Conservation (phyloP, 164 flowering plant genomes). For the Stephania cephalantha region DNA sequence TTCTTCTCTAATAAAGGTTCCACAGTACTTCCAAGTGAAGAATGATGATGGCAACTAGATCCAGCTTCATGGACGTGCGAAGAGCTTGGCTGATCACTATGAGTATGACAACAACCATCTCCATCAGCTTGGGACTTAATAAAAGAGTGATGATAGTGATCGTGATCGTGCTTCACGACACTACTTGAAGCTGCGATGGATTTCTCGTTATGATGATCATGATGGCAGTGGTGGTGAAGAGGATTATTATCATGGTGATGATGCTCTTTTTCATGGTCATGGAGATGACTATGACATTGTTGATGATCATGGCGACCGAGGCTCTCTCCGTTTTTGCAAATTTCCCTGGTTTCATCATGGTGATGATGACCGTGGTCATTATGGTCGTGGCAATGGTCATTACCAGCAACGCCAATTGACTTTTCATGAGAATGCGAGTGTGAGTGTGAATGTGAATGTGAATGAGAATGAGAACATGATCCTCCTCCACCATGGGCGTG, state of each 20-base stretch:
- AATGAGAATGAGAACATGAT: slow-evolving; percentile 64
- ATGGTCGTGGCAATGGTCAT: slow-evolving; percentile 10
- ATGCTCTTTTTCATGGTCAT: slow-evolving; percentile 17
- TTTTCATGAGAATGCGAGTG: slow-evolving; percentile 28
- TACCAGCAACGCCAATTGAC: slow-evolving; percentile 15
- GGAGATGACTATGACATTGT: slow-evolving; percentile 14
- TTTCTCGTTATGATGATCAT: slow-evolving; percentile 5
- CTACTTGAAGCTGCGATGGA: slow-evolving; percentile 10
- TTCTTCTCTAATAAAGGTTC: slow-evolving; percentile 16
- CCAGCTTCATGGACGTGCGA: slow-evolving; percentile 7
- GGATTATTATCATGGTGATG: slow-evolving; percentile 21
- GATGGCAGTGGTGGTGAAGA: slow-evolving; percentile 19
- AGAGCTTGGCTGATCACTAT: slow-evolving; percentile 7
- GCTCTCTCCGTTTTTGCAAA: background rate
- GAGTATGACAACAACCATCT: slow-evolving; percentile 8
- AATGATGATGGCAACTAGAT: slow-evolving; percentile 14
- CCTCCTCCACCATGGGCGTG: slow-evolving; percentile 94
- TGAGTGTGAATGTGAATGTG: slow-evolving; percentile 30
- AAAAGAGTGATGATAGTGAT: slow-evolving; percentile 14
- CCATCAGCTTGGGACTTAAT: slow-evolving; percentile 13
- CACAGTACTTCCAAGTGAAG: slow-evolving; percentile 1
- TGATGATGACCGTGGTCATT: slow-evolving; percentile 25
- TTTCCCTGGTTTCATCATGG: background rate
- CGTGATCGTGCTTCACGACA: slow-evolving; percentile 16
- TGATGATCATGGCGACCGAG: slow-evolving; percentile 10